These are phyloP conservation scores for Fusarium paranaense DNA, from an alignment of 2,329 filamentous ascomycete species.

Conservation along the genomic window DNA sequence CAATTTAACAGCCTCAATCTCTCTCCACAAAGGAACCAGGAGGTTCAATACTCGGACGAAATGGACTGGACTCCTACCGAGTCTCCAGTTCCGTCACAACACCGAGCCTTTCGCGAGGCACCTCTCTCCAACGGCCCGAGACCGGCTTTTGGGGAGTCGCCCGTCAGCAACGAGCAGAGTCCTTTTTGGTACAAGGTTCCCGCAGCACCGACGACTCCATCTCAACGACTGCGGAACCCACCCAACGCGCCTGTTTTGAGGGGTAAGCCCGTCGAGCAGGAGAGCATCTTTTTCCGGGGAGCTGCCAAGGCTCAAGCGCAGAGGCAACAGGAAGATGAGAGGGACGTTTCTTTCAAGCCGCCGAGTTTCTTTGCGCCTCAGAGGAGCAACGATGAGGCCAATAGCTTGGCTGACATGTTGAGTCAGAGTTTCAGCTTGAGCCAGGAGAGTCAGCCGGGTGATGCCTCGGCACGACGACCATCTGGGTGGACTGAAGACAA, in stretches of 20 bases:
- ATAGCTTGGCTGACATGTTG: slow-evolving; percentile 58
- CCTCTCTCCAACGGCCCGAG: slow-evolving; percentile 54
- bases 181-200: slow-evolving; percentile 80
- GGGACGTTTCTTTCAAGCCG: slow-evolving; percentile 63
- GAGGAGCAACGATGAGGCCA: slow-evolving; percentile 55
- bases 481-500: background rate
- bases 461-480: background rate
- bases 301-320: slow-evolving; percentile 29
- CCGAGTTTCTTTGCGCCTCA: slow-evolving; percentile 70
- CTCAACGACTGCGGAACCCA: slow-evolving; percentile 71
- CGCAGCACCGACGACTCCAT: slow-evolving; percentile 74
- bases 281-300: slow-evolving; percentile 64
- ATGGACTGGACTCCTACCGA: slow-evolving; percentile 82
- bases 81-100: slow-evolving; percentile 52
- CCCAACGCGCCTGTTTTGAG: slow-evolving; percentile 66
- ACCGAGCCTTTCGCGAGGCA: slow-evolving; percentile 66
- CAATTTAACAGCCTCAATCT: slow-evolving; percentile 33
- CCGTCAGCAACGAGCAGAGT: slow-evolving; percentile 56
- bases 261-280: slow-evolving; percentile 57
- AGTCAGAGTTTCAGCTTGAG: slow-evolving; percentile 57
- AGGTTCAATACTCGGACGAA: slow-evolving; percentile 61
- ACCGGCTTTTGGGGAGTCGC: slow-evolving; percentile 59
- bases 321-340: slow-evolving; percentile 19
- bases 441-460: slow-evolving; percentile 38
- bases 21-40: slow-evolving; percentile 25